Evolutionary conservation across 306 rosid species (phyloP).

Genomic region (Parietaria judaica): DNA sequence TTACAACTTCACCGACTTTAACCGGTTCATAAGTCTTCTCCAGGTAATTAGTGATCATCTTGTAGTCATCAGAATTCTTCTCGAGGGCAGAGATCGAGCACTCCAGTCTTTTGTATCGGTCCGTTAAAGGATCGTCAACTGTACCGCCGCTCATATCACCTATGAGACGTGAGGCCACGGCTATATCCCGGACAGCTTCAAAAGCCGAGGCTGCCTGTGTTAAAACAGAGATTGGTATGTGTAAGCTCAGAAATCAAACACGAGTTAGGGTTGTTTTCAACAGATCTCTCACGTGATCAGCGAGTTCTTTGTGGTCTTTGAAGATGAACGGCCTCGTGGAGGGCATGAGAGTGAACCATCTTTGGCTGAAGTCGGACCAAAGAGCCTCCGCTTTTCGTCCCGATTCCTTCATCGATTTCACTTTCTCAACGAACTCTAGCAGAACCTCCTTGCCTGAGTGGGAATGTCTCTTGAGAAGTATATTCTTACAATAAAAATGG

Average conservation of each 20-base stretch:
- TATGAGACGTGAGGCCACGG: conserved; percentile 59
- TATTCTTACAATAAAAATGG: background rate
- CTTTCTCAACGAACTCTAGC: conserved; percentile 45
- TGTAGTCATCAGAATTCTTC: conserved; percentile 49
- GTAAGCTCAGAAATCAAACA: background rate
- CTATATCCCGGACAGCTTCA: conserved; percentile 68
- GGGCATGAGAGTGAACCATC: conserved; percentile 82
- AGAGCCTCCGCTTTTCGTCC: conserved; percentile 60
- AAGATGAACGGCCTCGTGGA: conserved; percentile 74
- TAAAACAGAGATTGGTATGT: background rate
- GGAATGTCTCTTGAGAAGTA: background rate
- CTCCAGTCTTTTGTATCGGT: conserved; percentile 48
- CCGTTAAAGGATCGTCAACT: conserved; percentile 68
- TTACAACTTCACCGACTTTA: conserved; percentile 64
- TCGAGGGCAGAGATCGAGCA: conserved; percentile 54
- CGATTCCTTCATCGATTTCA: conserved; percentile 49
- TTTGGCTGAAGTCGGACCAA: conserved; percentile 85
- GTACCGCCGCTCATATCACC: conserved; percentile 75
- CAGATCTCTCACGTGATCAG: conserved; percentile 46
- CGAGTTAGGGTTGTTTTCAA: background rate
- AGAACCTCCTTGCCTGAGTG: conserved; percentile 63
- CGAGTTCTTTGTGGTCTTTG: conserved; percentile 62
- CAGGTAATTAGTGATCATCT: conserved; percentile 69
- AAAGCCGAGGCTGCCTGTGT: conserved; percentile 62
- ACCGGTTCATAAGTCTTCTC: conserved; percentile 67